These are phyloP conservation scores for Rhododendron ovatum DNA, from an alignment of 148 eudicot species.

Conservation along the genomic window DNA sequence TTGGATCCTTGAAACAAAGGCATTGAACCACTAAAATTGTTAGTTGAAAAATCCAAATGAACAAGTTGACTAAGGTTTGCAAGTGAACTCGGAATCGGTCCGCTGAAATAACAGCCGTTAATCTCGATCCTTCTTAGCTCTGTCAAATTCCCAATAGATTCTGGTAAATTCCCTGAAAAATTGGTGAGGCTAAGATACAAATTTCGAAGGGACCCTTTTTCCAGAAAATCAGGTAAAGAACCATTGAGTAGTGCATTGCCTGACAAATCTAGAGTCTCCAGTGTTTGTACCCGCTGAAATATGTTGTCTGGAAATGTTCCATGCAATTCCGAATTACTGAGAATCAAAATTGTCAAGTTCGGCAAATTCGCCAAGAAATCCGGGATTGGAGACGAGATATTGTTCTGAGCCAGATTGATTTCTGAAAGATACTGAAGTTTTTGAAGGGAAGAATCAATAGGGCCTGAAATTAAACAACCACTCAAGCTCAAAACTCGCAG, in stretches of 20 bases:
- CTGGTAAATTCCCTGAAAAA: slow-evolving; percentile 28
- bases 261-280: slow-evolving; percentile 13
- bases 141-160: slow-evolving; percentile 25
- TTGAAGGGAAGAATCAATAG: slow-evolving; percentile 5
- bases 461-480: slow-evolving; percentile 12
- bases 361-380: background rate
- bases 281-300: background rate
- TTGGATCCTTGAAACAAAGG: slow-evolving; percentile 29
- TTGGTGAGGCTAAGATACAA: slow-evolving; percentile 21
- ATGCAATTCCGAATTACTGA: background rate
- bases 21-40: slow-evolving; percentile 21
- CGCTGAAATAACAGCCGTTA: slow-evolving; percentile 26
- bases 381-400: background rate
- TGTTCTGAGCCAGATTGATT: slow-evolving; percentile 4
- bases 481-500: slow-evolving; percentile 16
- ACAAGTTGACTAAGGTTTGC: slow-evolving; percentile 27
- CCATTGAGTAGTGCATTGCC: slow-evolving; percentile 16
- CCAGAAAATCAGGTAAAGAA: slow-evolving; percentile 14
- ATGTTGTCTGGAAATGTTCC: slow-evolving; percentile 13
- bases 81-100: slow-evolving; percentile 33
- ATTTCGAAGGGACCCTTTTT: slow-evolving; percentile 11
- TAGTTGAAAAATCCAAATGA: slow-evolving; percentile 18
- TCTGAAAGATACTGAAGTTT: slow-evolving; percentile 5
- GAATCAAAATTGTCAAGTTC: slow-evolving; percentile 7
- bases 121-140: slow-evolving; percentile 26